Conservation (phyloP, 768 basidiomycete genomes). For the Trametes punicea region DNA sequence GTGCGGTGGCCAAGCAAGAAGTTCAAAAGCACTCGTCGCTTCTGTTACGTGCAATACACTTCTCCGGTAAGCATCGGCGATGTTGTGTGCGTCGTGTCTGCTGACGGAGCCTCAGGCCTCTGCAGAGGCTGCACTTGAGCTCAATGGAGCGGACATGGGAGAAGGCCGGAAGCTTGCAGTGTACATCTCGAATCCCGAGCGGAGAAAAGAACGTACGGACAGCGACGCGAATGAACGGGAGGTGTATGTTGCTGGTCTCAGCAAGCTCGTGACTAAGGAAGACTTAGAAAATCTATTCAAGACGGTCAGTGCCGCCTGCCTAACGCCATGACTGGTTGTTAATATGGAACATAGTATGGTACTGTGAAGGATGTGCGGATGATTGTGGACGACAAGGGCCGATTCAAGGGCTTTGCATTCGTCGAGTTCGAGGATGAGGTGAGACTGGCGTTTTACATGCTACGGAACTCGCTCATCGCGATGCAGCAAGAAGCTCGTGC, state of each 20-base stretch:
- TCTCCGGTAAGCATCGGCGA: slow-evolving; percentile 61
- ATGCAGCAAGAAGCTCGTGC: slow-evolving; percentile 63
- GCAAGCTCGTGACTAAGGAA: slow-evolving; percentile 67
- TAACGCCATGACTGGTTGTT: background rate
- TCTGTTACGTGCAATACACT: slow-evolving; percentile 92
- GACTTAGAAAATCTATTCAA: slow-evolving; percentile 81
- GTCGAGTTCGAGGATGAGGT: slow-evolving; percentile 88
- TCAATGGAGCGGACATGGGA: slow-evolving; percentile 76
- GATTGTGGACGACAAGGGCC: slow-evolving; percentile 64
- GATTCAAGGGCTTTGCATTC: slow-evolving; percentile 85
- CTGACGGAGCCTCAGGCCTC: slow-evolving; percentile 39
- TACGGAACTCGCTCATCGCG: background rate
- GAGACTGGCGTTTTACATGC: slow-evolving; percentile 16
- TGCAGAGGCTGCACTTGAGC: slow-evolving; percentile 74
- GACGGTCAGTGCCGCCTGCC: slow-evolving; percentile 46
- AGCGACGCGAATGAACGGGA: slow-evolving; percentile 80
- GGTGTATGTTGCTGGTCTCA: slow-evolving; percentile 84
- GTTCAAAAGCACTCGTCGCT: slow-evolving; percentile 85
- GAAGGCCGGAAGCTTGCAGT: slow-evolving; percentile 69
- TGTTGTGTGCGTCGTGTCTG: background rate
- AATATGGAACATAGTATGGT: slow-evolving; percentile 60
- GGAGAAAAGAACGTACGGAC: slow-evolving; percentile 88
- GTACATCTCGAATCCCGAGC: slow-evolving; percentile 84
- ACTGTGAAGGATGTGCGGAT: slow-evolving; percentile 78
- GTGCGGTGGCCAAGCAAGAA: slow-evolving; percentile 98